phyloP scores from a whole-genome alignment of 805 yeast genomes.

The Yarrowia sp. region DNA sequence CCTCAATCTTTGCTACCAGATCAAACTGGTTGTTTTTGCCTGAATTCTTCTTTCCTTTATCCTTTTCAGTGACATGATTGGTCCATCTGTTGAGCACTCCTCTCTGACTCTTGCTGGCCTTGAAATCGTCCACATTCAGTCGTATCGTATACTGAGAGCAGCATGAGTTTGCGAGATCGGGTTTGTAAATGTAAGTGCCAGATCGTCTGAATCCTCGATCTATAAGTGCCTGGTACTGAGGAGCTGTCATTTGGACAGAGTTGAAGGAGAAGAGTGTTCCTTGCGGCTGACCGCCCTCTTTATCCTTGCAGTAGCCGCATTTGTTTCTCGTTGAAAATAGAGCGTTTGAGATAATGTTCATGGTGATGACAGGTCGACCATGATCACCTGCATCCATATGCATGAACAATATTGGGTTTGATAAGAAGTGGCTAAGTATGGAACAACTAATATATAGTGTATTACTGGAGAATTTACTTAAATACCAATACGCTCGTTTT shows the following conservation, averaged over 20 bases:
- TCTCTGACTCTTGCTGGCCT: conserved; percentile 63
- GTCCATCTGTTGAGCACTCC: conserved; percentile 61
- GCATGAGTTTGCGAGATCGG: conserved; percentile 70
- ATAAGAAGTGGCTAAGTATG: background rate
- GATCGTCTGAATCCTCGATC: conserved; percentile 75
- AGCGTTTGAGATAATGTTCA: conserved; percentile 14
- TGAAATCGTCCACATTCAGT: conserved; percentile 49
- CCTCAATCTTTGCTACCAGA: conserved; percentile 41
- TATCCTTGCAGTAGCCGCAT: conserved; percentile 22
- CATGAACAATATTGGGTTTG: background rate
- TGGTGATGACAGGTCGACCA: background rate
- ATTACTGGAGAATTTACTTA: too few relatives aligned
- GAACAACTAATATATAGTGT: too few relatives aligned
- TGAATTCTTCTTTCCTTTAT: conserved; percentile 28
- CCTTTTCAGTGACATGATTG: conserved; percentile 27
- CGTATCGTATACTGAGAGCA: conserved; percentile 79
- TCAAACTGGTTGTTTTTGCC: conserved; percentile 35
- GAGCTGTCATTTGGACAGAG: background rate
- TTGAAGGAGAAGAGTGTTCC: conserved; percentile 7
- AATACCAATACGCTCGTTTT: background rate
- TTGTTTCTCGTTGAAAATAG: background rate
- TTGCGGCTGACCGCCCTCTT: background rate
- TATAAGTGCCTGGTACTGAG: conserved; percentile 15
- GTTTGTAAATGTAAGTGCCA: conserved; percentile 63
- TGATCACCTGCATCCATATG: background rate